Percentiles rank a stretch among this genome's conserved stretches.
These are phyloP conservation scores for Corylus avellana DNA, from an alignment of 306 rosid genomes.

Conservation along the genomic window DNA sequence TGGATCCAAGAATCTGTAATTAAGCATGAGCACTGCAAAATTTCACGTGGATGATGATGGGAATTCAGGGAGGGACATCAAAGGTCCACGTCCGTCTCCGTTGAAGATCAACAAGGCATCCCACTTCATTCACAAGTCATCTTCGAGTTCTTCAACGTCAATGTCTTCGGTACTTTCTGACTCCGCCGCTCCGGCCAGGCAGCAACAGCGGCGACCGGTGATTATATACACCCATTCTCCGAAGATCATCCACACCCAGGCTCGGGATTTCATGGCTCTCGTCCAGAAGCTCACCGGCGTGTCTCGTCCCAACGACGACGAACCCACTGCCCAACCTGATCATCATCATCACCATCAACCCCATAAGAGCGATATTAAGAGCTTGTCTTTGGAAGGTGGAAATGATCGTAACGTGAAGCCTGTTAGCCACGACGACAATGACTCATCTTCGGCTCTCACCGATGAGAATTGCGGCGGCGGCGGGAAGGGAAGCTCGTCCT, in stretches of 20 bases:
- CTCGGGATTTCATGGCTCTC: conserved; percentile 78
- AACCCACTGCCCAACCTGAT: not conserved
- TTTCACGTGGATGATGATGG: conserved; percentile 8
- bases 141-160: conserved; percentile 19
- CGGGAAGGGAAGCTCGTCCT: not conserved
- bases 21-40: conserved; percentile 38
- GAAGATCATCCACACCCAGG: conserved; percentile 66
- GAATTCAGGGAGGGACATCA: conserved; percentile 32
- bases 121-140: conserved; percentile 42
- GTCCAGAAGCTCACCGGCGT: conserved; percentile 88
- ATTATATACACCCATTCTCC: conserved; percentile 85
- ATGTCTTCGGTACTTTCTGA: not conserved
- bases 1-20: not conserved
- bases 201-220: conserved; percentile 52
- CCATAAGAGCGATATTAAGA: not conserved
- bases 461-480: conserved; percentile 29
- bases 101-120: conserved; percentile 58
- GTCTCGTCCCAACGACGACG: conserved; percentile 19
- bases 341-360: not conserved
- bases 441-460: conserved; percentile 31
- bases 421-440: conserved; percentile 19
- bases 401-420: not conserved
- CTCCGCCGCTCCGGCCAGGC: not conserved
- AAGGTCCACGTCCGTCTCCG: conserved; percentile 73
- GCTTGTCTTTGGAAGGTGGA: not conserved